A percentile compares a stretch with the other conserved stretches of the same genome.
Evolutionary conservation across 352 stramenopile genomes (phyloP).

Genomic region (Plasmopara viticola): DNA sequence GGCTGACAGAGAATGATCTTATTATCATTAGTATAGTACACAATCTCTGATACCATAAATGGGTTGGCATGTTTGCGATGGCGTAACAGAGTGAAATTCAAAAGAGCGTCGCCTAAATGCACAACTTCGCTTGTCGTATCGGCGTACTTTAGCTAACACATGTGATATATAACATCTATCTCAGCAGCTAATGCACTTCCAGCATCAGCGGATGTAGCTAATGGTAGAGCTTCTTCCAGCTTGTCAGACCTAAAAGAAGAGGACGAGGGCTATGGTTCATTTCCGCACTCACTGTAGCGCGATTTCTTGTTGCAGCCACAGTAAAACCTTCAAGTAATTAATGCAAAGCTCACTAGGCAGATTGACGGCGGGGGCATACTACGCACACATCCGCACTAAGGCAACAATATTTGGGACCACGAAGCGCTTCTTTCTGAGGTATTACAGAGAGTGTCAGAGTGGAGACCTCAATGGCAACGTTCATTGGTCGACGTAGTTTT

Average conservation of each 20-base stretch:
- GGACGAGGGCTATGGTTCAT: slow-evolving; percentile 74
- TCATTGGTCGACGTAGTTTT: slow-evolving; percentile 39
- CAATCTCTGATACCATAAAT: slow-evolving; percentile 33
- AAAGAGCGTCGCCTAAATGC: slow-evolving; percentile 56
- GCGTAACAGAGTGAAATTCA: slow-evolving; percentile 52
- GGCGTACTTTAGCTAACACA: slow-evolving; percentile 41
- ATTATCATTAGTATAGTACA: slow-evolving; percentile 48
- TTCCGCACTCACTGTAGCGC: slow-evolving; percentile 28
- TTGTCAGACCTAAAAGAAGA: slow-evolving; percentile 54
- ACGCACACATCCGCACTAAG: slow-evolving; percentile 65
- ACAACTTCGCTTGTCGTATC: slow-evolving; percentile 34
- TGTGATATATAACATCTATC: slow-evolving; percentile 31
- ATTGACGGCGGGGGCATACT: slow-evolving; percentile 56
- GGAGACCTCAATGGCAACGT: slow-evolving; percentile 69
- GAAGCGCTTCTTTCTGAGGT: slow-evolving; percentile 55
- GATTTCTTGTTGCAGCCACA: slow-evolving; percentile 27
- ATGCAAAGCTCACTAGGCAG: slow-evolving; percentile 67
- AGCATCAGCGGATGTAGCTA: slow-evolving; percentile 27
- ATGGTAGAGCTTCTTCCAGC: slow-evolving; percentile 29
- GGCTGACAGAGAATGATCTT: slow-evolving; percentile 49
- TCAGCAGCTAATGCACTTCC: slow-evolving; percentile 22
- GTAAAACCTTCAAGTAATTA: slow-evolving; percentile 53
- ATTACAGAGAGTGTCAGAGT: slow-evolving; percentile 49
- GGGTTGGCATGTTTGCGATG: slow-evolving; percentile 41
- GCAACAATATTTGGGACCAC: slow-evolving; percentile 51